Conservation (phyloP, 257 asterid species). For the Solanum sitiens region DNA sequence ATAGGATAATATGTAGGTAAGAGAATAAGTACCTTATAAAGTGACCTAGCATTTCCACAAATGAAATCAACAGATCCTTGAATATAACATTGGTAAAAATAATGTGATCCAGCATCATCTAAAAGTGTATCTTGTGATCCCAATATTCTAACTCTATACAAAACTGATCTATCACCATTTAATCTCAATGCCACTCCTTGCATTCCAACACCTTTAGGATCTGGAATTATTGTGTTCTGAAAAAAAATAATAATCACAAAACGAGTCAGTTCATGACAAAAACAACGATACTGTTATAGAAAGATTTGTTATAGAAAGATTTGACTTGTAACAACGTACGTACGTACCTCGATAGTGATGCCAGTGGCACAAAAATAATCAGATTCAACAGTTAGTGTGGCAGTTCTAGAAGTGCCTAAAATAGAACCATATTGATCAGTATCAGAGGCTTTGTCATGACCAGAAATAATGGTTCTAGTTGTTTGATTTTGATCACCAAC, state of each 20-base stretch:
- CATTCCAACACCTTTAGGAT: slow-evolving; percentile 30
- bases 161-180: slow-evolving; percentile 56
- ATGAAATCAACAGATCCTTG: slow-evolving; percentile 79
- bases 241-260: background rate
- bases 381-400: slow-evolving; percentile 56
- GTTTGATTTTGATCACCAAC: slow-evolving; percentile 39
- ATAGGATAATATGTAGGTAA: accelerated
- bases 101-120: slow-evolving; percentile 62
- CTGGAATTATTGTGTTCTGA: slow-evolving; percentile 51
- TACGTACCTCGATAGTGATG: slow-evolving; percentile 55
- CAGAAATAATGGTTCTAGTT: slow-evolving; percentile 39
- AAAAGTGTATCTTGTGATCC: slow-evolving; percentile 83
- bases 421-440: slow-evolving; percentile 15
- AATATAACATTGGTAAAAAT: slow-evolving; percentile 47
- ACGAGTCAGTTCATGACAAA: background rate
- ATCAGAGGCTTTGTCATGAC: slow-evolving; percentile 81
- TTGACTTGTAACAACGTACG: background rate
- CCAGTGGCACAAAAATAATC: slow-evolving; percentile 70
- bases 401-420: slow-evolving; percentile 60
- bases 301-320: background rate
- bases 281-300: background rate
- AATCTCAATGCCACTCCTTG: slow-evolving; percentile 81
- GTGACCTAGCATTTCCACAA: slow-evolving; percentile 64
- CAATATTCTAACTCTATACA: slow-evolving; percentile 49
- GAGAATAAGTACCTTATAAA: slow-evolving; percentile 34